These are phyloP conservation scores for Capsicum baccatum DNA, from an alignment of 257 asterid species.

Conservation along the genomic window DNA sequence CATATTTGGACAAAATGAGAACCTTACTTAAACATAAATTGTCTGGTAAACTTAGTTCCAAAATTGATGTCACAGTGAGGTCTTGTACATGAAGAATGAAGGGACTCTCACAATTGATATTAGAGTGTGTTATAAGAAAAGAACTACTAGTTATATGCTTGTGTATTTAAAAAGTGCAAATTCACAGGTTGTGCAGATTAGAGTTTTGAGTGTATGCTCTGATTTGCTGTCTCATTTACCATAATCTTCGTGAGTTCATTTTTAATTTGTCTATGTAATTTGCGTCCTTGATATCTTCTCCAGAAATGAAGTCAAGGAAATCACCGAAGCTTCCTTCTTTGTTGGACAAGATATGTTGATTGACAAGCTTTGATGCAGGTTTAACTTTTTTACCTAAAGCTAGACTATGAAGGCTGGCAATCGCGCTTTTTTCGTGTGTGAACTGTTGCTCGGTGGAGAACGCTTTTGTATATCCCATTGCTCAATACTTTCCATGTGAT, in stretches of 20 bases:
- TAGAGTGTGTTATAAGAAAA: background rate
- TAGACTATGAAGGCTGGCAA: constrained; percentile 65
- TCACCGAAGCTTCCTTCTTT: constrained; percentile 55
- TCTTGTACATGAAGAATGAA: background rate
- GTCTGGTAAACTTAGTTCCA: too few relatives aligned
- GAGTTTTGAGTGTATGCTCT: background rate
- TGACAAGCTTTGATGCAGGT: constrained; percentile 60
- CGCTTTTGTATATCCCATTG: constrained; percentile 62
- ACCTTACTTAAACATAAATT: too few relatives aligned
- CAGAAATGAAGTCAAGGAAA: constrained; percentile 55
- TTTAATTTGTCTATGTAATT: constrained; percentile 54
- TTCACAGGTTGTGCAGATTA: background rate
- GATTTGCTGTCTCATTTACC: background rate
- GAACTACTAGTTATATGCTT: background rate
- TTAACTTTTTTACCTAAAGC: constrained; percentile 47
- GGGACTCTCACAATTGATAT: too few relatives aligned
- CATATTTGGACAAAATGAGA: too few relatives aligned
- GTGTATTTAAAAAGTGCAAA: background rate
- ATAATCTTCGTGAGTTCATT: constrained; percentile 27
- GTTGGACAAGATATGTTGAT: constrained; percentile 48
- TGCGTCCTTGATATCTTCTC: constrained; percentile 43
- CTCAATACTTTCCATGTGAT: constrained; percentile 67
- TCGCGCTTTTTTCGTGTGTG: constrained; percentile 47
- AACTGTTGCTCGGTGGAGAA: constrained; percentile 58
- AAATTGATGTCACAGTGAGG: background rate